Conservation (phyloP, 352 stramenopile species). For the Phytopythium chamaehyphon region DNA sequence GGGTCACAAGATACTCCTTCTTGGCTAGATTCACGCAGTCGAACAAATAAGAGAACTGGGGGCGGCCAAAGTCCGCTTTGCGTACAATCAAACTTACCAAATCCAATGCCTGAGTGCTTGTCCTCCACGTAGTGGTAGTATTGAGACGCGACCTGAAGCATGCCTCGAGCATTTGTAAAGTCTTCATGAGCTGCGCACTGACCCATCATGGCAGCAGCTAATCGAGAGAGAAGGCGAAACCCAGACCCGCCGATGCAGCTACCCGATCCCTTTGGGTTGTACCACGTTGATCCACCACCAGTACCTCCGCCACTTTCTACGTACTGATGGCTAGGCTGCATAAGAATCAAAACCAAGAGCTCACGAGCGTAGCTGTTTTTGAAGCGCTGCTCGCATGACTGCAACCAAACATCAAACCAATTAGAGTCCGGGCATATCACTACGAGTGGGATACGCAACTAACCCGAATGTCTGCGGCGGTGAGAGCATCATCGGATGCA, state of each 20-base stretch:
- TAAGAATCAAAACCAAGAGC: slow-evolving; percentile 83
- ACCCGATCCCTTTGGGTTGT: slow-evolving; percentile 78
- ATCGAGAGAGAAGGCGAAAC: slow-evolving; percentile 53
- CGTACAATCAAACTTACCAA: slow-evolving; percentile 35
- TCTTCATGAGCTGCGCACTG: slow-evolving; percentile 74
- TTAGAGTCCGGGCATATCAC: no score
- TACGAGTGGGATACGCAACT: neutral
- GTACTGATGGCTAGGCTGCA: slow-evolving; percentile 79
- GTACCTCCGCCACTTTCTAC: slow-evolving; percentile 29
- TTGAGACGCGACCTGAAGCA: slow-evolving; percentile 75
- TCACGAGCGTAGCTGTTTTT: slow-evolving; percentile 70
- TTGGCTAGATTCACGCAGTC: slow-evolving; percentile 35
- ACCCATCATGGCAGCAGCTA: slow-evolving; percentile 65
- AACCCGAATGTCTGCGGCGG: slow-evolving; percentile 47
- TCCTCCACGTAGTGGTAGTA: slow-evolving; percentile 82
- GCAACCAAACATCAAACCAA: no score
- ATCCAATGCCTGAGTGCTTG: slow-evolving; percentile 63
- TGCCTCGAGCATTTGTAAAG: slow-evolving; percentile 72
- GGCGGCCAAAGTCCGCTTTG: neutral
- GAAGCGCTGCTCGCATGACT: slow-evolving; percentile 62
- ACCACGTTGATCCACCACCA: slow-evolving; percentile 46
- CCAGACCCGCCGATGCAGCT: slow-evolving; percentile 70
- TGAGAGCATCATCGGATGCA: slow-evolving; percentile 68
- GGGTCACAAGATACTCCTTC: slow-evolving; percentile 76
- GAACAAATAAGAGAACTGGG: neutral